These are phyloP conservation scores for Colletotrichum cereale DNA, from an alignment of 2,329 filamentous ascomycete species.

Conservation along the genomic window DNA sequence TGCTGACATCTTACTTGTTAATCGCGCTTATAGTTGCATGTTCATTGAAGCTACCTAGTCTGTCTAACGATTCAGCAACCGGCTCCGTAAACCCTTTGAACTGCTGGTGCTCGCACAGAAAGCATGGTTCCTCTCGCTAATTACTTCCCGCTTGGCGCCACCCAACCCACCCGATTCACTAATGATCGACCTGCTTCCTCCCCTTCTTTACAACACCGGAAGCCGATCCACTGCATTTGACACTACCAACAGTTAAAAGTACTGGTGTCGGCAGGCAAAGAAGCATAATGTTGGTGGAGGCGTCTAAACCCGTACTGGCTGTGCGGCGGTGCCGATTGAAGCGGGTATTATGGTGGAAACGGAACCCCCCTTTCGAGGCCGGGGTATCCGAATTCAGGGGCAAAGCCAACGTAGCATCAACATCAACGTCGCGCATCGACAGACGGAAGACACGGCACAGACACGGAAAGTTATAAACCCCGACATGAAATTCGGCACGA, in stretches of 20 bases:
- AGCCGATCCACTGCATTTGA: not conserved
- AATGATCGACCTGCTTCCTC: too few relatives aligned
- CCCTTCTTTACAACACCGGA: not conserved
- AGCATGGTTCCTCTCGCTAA: too few relatives aligned
- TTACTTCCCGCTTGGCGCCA: too few relatives aligned
- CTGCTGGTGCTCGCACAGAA: not conserved
- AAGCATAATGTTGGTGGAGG: not conserved
- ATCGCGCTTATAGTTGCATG: not conserved
- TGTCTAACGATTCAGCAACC: too few relatives aligned
- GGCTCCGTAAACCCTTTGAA: not conserved
- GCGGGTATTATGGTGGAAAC: not conserved
- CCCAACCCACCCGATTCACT: too few relatives aligned
- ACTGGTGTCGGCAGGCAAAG: not conserved
- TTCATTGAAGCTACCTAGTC: too few relatives aligned
- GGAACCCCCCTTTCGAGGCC: not conserved
- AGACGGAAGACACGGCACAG: not conserved
- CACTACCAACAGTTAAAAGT: not conserved
- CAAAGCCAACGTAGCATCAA: not conserved
- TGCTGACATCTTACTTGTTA: not conserved
- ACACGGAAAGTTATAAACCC: not conserved
- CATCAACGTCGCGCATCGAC: too few relatives aligned
- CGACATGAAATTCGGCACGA: not conserved
- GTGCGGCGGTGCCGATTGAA: not conserved
- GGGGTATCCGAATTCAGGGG: not conserved
- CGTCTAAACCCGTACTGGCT: not conserved